Evolutionary conservation across 345 rosid species (phyloP).

Genomic region (Excoecaria cochinchinensis): DNA sequence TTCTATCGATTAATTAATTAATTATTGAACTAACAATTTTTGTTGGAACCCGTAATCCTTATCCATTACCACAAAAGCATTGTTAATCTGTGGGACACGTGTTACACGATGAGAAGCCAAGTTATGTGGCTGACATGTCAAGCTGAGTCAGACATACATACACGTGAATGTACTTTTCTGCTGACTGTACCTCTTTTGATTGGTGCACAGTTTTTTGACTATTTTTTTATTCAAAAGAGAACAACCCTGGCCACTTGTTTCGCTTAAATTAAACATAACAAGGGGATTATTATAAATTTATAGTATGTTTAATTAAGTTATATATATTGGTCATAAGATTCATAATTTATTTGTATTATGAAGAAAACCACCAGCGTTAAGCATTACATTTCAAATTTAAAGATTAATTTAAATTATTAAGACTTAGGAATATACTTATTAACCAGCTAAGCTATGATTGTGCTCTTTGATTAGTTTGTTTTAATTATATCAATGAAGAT

Average conservation of each 20-base stretch:
- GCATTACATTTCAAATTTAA: too few relatives aligned
- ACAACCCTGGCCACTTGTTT: constrained; percentile 16
- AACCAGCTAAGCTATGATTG: too few relatives aligned
- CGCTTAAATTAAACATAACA: background rate
- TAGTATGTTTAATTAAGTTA: too few relatives aligned
- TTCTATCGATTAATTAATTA: background rate
- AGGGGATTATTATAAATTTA: too few relatives aligned
- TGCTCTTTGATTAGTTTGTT: too few relatives aligned
- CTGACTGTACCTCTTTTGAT: constrained; percentile 1
- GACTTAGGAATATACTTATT: too few relatives aligned
- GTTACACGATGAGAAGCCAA: background rate
- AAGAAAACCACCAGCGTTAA: too few relatives aligned
- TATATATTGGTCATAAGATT: too few relatives aligned
- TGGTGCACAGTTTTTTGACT: background rate
- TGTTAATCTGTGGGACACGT: background rate
- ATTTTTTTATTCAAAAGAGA: background rate
- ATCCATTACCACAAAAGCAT: background rate
- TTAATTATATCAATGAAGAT: too few relatives aligned
- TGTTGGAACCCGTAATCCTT: background rate
- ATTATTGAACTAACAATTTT: background rate
- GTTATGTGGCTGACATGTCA: constrained; percentile 7
- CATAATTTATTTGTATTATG: too few relatives aligned
- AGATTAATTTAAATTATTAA: too few relatives aligned
- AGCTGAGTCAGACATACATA: constrained; percentile 21
- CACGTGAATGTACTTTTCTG: constrained; percentile 12